phyloP scores from a whole-genome alignment of 2,329 filamentous ascomycete species.

The Grosmannia clavigera region DNA sequence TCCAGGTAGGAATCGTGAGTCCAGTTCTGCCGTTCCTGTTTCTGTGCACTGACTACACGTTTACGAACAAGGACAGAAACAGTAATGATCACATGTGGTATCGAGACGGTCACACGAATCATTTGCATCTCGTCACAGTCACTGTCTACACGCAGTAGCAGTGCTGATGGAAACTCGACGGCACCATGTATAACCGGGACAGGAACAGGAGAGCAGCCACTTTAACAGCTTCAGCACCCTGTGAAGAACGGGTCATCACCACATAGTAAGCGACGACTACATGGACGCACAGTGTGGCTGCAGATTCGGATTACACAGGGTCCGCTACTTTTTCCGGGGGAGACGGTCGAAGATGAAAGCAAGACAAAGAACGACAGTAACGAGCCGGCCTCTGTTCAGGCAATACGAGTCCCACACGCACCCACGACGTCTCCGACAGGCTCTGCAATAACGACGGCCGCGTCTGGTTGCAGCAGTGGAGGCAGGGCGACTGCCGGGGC shows the following conservation, averaged over 20 bases:
- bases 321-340: neutral
- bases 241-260: neutral
- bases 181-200: neutral
- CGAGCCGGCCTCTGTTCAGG: neutral
- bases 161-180: neutral
- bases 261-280: neutral
- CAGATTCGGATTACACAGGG: neutral
- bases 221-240: neutral
- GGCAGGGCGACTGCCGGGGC: too few relatives aligned
- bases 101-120: neutral
- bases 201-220: neutral
- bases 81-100: neutral
- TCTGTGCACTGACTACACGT: too few relatives aligned
- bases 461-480: neutral
- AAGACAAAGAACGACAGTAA: neutral
- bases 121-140: neutral
- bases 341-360: neutral
- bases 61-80: neutral
- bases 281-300: neutral
- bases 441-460: neutral
- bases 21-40: neutral
- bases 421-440: neutral
- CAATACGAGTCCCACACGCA: neutral
- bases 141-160: neutral
- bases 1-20: neutral